These are phyloP conservation scores for Pseudogymnoascus sp. DNA, from an alignment of 2,329 filamentous ascomycete species.

Conservation along the genomic window DNA sequence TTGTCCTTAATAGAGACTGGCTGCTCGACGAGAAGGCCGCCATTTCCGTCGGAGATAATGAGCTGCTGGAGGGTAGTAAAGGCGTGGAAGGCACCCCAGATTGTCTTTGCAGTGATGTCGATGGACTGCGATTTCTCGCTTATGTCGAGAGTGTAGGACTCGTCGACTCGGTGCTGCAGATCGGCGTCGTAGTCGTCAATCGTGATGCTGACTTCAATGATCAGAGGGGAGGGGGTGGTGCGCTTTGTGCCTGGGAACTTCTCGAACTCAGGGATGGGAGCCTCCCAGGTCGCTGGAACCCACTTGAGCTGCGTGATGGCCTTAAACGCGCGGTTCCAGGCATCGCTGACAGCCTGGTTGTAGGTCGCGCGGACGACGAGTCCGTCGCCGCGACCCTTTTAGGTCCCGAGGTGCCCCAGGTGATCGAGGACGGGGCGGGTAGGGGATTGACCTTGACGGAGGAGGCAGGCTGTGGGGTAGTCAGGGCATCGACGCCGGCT, in stretches of 20 bases:
- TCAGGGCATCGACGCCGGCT: conserved; percentile 21
- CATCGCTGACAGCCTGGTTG: conserved; percentile 35
- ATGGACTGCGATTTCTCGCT: conserved; percentile 36
- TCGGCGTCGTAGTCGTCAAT: conserved; percentile 40
- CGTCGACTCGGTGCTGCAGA: conserved; percentile 57
- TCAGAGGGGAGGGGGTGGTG: conserved; percentile 27
- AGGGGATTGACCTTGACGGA: conserved; percentile 48
- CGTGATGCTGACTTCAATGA: conserved; percentile 40
- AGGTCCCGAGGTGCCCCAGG: conserved; percentile 46
- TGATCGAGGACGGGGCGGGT: conserved; percentile 45
- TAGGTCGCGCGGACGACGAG: conserved; percentile 34
- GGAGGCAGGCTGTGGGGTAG: conserved; percentile 22
- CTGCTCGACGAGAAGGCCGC: conserved; percentile 54
- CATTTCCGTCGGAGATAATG: conserved; percentile 62
- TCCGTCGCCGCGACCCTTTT: conserved; percentile 33
- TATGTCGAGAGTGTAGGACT: conserved; percentile 66
- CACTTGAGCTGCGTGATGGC: conserved; percentile 45
- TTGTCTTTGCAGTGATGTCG: conserved; percentile 54
- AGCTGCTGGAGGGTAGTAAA: conserved; percentile 72
- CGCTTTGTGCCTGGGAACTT: conserved; percentile 41
- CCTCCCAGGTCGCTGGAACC: conserved; percentile 46
- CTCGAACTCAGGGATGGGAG: conserved; percentile 43
- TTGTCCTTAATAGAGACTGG: conserved; percentile 64
- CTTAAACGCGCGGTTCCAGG: conserved; percentile 44
- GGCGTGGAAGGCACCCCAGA: conserved; percentile 61